These are phyloP conservation scores for Pelargonium myrrhifolium DNA, from an alignment of 441 rosid species.

Conservation along the genomic window DNA sequence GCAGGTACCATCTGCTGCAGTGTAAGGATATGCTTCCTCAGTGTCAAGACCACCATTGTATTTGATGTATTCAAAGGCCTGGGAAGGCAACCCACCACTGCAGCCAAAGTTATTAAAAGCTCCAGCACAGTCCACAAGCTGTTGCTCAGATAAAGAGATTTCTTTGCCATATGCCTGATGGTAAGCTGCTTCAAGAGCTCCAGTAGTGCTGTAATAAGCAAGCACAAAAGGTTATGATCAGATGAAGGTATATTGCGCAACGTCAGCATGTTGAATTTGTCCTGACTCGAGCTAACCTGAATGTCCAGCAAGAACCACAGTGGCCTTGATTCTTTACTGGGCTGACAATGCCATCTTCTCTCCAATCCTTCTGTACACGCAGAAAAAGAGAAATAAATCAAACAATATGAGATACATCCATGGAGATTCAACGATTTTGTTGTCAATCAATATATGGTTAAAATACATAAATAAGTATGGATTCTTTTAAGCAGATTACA, in stretches of 20 bases:
- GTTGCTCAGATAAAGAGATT: slow-evolving; percentile 83
- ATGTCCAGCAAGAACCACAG: slow-evolving; percentile 99
- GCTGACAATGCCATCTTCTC: slow-evolving; percentile 72
- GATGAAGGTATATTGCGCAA: not conserved
- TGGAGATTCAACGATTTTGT: not conserved
- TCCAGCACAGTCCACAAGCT: slow-evolving; percentile 93
- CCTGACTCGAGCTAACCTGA: slow-evolving; percentile 47
- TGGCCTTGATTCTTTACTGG: slow-evolving; percentile 80
- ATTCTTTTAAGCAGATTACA: not conserved
- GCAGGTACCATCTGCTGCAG: slow-evolving; percentile 51
- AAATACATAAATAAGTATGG: not conserved
- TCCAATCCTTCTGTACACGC: slow-evolving; percentile 79
- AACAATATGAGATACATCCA: not conserved
- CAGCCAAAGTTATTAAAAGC: slow-evolving; percentile 85
- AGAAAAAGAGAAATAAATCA: slow-evolving; percentile 4
- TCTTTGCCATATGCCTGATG: slow-evolving; percentile 79
- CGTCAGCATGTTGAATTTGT: not conserved
- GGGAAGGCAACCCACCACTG: slow-evolving; percentile 90
- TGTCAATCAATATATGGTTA: not conserved
- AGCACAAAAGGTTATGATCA: not conserved
- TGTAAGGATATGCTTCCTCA: slow-evolving; percentile 81
- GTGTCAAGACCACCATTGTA: slow-evolving; percentile 91
- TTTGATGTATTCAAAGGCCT: slow-evolving; percentile 89
- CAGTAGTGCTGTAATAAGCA: slow-evolving; percentile 59
- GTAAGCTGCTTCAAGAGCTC: slow-evolving; percentile 97